These are phyloP conservation scores for Silene conica DNA, from an alignment of 148 eudicot genomes.

Conservation along the genomic window DNA sequence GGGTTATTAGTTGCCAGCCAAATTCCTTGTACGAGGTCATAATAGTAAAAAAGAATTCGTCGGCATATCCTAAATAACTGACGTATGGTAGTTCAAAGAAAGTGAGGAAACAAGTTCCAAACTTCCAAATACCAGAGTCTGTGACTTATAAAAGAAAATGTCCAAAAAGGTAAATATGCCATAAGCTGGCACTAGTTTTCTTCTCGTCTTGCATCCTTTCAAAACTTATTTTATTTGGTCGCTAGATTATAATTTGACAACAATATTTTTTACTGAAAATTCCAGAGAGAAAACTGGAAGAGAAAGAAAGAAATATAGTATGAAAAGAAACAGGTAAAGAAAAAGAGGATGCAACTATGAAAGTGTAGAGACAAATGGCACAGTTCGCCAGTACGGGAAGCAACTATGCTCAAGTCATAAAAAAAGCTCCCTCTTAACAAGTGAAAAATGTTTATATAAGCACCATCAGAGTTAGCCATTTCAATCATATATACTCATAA, in stretches of 20 bases:
- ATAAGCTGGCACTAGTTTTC: not conserved
- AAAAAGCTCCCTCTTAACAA: not conserved
- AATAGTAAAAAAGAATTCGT: not conserved
- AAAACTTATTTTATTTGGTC: not conserved
- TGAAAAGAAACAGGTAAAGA: not conserved
- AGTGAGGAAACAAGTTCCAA: too few relatives aligned
- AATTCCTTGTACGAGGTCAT: not conserved
- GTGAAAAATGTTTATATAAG: not conserved
- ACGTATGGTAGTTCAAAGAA: not conserved
- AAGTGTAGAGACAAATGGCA: not conserved
- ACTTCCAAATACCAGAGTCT: not conserved
- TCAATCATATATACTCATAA: not conserved
- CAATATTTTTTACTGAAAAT: not conserved
- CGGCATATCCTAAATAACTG: not conserved
- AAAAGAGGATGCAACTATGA: not conserved
- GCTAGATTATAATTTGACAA: not conserved
- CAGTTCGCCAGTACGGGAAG: not conserved
- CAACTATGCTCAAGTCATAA: too few relatives aligned
- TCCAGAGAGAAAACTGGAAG: not conserved
- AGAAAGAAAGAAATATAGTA: not conserved
- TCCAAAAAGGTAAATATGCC: not conserved
- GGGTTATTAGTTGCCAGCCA: conserved; percentile 1
- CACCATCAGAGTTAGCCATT: not conserved
- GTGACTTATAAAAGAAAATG: not conserved
- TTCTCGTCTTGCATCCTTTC: not conserved